Evolutionary conservation across 768 basidiomycete species (phyloP).

Genomic region (Psilocybe sp.): DNA sequence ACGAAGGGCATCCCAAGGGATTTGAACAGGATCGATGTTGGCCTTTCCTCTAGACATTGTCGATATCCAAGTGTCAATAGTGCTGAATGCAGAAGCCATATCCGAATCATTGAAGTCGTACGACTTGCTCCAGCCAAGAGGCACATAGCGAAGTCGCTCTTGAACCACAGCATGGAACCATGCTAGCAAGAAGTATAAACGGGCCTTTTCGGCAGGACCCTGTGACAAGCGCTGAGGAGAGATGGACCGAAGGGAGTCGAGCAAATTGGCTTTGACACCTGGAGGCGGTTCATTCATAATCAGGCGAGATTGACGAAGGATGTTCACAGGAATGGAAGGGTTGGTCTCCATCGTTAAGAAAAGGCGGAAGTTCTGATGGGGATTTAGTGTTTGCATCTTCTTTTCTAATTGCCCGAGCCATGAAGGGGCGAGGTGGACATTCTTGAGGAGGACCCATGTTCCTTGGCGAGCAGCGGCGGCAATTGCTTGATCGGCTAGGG

Average conservation of each 20-base stretch:
- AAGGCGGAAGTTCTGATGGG: conserved; percentile 89
- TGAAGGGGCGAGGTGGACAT: conserved; percentile 91
- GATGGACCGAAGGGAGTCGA: conserved; percentile 84
- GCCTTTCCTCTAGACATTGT: conserved; percentile 80
- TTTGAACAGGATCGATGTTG: conserved; percentile 87
- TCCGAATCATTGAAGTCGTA: conserved; percentile 99
- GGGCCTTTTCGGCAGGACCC: conserved; percentile 90
- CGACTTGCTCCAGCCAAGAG: conserved; percentile 93
- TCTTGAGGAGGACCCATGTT: conserved; percentile 95
- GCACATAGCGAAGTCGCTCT: conserved; percentile 93
- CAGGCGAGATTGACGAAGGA: conserved; percentile 91
- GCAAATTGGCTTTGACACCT: conserved; percentile 92
- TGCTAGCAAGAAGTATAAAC: conserved; percentile 92
- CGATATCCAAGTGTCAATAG: conserved; percentile 89
- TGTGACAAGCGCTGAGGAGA: conserved; percentile 66
- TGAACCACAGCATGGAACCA: conserved; percentile 99
- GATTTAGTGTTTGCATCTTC: conserved; percentile 87
- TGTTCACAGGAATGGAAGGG: conserved; percentile 92
- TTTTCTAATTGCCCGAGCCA: conserved; percentile 98
- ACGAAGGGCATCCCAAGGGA: conserved; percentile 95
- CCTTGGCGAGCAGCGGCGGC: conserved; percentile 89
- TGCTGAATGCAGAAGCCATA: conserved; percentile 86
- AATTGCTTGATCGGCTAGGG: conserved; percentile 94
- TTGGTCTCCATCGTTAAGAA: conserved; percentile 99
- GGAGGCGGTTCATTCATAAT: conserved; percentile 99